Evolutionary conservation across 352 stramenopile genomes (phyloP).

Genomic region (Phytophthora hibernalis): DNA sequence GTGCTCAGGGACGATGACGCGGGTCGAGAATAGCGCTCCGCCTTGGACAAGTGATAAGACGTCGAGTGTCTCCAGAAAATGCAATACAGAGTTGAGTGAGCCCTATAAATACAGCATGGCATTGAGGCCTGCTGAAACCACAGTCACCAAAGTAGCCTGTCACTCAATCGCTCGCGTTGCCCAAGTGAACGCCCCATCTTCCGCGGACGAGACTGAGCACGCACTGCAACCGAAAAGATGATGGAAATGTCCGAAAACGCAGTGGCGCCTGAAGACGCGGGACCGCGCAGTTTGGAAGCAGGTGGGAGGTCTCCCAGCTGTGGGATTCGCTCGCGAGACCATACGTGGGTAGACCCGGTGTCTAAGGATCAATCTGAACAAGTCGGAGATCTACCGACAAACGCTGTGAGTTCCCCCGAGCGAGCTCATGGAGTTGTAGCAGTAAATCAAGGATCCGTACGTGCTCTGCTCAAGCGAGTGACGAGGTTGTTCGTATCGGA

Average conservation of each 20-base stretch:
- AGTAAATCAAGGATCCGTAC: constrained; percentile 35
- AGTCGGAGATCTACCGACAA: constrained; percentile 3
- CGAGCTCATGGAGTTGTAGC: background rate
- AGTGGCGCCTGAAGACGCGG: constrained; percentile 33
- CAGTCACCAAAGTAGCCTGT: constrained; percentile 22
- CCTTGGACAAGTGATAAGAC: too few relatives aligned
- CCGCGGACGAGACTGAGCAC: background rate
- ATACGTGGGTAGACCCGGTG: constrained; percentile 27
- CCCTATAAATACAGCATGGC: constrained; percentile 29
- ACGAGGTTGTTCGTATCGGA: constrained; percentile 51
- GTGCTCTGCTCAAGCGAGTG: constrained; percentile 43
- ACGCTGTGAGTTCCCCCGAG: constrained; percentile 21
- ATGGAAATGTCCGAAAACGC: constrained; percentile 56
- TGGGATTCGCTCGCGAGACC: constrained; percentile 4
- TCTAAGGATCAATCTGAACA: constrained; percentile 6
- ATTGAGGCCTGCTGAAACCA: constrained; percentile 17
- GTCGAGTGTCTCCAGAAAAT: too few relatives aligned
- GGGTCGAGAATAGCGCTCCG: too few relatives aligned
- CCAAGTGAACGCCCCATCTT: background rate
- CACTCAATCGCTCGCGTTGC: background rate
- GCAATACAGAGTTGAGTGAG: background rate
- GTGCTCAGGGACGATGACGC: too few relatives aligned
- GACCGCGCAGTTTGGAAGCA: constrained; percentile 15
- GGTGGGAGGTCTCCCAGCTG: constrained; percentile 9
- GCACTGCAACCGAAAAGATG: constrained; percentile 30